Evolutionary conservation across 2,329 filamentous ascomycete species (phyloP), one percentile per base, ranked within the genome.

Genomic region (Xenosphaeropsis pyriputrescens): DNA sequence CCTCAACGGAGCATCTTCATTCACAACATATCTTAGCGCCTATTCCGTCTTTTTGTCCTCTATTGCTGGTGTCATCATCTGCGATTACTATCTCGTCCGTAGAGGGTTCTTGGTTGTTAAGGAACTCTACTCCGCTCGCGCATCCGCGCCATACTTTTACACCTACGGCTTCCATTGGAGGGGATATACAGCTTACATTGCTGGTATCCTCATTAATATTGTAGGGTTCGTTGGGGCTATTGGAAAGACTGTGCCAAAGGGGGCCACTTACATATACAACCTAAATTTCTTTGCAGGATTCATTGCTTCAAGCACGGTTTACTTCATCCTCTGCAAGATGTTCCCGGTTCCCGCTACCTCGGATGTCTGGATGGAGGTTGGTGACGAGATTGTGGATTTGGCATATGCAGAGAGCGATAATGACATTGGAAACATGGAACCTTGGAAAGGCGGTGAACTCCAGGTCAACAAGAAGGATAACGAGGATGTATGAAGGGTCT

Each of bases 21-120:
- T 94, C 63, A 91, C 84, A 1, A 93, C 84, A 3, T 94, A 94
- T 54, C 74, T 95, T 1, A 91, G 83, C 1, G 81, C 88, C 1
- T 94, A 94, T 63, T 86, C 82, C 3, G 85, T 95, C 40, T 95
- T 95, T 61, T 70, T 95, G n/a, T 88, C 82, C 41, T 85, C 82
- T 32, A 93, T 95, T 44, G 86, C 85, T 0, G 88, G 88, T n/a
- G 85, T 93, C 45, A 91, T 94, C 62, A 66, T 86, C 42, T 72
- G 69, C 47, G 88, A 95, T 58, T 95, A 95, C 64, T 95, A 93
- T 58, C 44, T 81, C 39, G 83, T 94, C 5, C 80, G 88, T 41
- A 77, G 71, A 41, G 88, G 88, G 5, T 93, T 86, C 55, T 65
- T 91, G 2, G 74, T 86, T 46, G 65, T 89, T 46, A 77, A 74